phyloP scores from a whole-genome alignment of 1,284 basidiomycete genomes.

The Apiotrichum siamense region DNA sequence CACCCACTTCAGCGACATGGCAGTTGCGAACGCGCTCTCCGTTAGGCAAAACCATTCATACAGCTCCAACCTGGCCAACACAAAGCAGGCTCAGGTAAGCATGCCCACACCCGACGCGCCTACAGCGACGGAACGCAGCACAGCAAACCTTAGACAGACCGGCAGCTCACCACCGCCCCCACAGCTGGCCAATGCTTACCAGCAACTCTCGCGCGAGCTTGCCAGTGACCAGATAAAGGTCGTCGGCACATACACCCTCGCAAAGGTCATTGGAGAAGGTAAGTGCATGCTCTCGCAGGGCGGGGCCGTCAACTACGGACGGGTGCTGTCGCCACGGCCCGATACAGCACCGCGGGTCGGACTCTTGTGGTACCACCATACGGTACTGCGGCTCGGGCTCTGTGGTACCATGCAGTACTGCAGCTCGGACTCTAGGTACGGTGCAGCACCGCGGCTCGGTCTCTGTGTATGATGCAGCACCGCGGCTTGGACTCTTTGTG shows the following conservation, averaged over 20 bases:
- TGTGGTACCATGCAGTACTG: too few relatives aligned
- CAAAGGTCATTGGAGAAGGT: slow-evolving; percentile 95
- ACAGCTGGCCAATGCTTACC: slow-evolving; percentile 86
- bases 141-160: neutral
- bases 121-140: neutral
- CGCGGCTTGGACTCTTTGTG: too few relatives aligned
- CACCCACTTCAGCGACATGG: neutral
- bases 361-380: too few relatives aligned
- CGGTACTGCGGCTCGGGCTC: too few relatives aligned
- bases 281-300: too few relatives aligned
- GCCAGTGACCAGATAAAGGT: slow-evolving; percentile 81
- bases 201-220: slow-evolving; percentile 91
- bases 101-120: too few relatives aligned
- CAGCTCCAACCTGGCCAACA: slow-evolving; percentile 21
- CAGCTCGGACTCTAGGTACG: too few relatives aligned
- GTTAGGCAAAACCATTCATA: slow-evolving; percentile 19
- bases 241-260: slow-evolving; percentile 91
- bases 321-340: too few relatives aligned
- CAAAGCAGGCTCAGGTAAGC: slow-evolving; percentile 36
- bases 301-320: too few relatives aligned
- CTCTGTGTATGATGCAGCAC: too few relatives aligned
- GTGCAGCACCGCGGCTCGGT: too few relatives aligned
- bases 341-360: too few relatives aligned
- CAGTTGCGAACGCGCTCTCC: neutral
- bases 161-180: neutral